Base-by-base conservation (phyloP, 176 grass and related monocot genomes). In the Areca catechu region DNA sequence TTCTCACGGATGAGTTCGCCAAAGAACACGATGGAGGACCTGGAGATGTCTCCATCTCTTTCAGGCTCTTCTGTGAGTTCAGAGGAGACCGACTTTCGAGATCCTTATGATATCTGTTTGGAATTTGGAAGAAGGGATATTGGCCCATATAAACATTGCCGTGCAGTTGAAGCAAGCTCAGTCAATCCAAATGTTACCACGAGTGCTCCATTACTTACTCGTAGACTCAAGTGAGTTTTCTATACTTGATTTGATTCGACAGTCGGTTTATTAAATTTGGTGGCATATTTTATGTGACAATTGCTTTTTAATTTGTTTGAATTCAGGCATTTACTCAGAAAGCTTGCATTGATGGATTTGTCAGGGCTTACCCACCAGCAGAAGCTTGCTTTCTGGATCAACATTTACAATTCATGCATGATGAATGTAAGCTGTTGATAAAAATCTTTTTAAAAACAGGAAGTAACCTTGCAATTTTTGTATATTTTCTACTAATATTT, bases 351-450 rank as follows among this genome's bases (percentile, higher is more conserved):
- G 70, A 81, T 85, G 72, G 79, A 86, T 72, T 71, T 83, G 48
- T 62, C 52, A 69, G 73, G 71, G 51, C 81, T 98, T 69, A 80
- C 83, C 15, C 94, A 98, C 58, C 88, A 83, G 74, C 84, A 98
- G 69, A 98, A 85, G 70, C 73, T 98, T 68, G 94, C 94, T 56
- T 98, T 98, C 76, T 98, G 94, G 94, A 93, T 98, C 79, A 98
- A 98, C 76, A 49, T 85, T 76, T 93, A 98, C 70, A 93, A 98
- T 9, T 76, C 88, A 1, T 93, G 94, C 81, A 93, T 98, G 84
- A 98, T 93, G 94, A 98, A 98, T 75, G 93, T 98, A 80, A 88
- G 85, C 50, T 76, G 61, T 70, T 72, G 69, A 28, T 52, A 20
- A 27, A 37, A 43, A 43, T 43, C 34, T 1, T 43, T 43, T 12